Conservation (phyloP, 2,329 filamentous ascomycete species). For the Pseudocercospora pini-densiflorae region DNA sequence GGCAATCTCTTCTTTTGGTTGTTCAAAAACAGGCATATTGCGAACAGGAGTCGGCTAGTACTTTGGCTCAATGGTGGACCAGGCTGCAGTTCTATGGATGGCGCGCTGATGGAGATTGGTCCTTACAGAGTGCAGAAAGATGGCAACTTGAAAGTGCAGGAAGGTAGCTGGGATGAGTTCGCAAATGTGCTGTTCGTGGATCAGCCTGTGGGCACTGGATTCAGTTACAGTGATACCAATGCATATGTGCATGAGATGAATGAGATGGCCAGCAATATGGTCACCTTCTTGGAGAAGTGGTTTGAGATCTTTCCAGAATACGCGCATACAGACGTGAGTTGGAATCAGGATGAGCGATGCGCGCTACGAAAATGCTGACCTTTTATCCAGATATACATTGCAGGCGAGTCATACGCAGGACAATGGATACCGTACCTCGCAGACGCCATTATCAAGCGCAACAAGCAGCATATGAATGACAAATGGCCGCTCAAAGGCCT, state of each 20-base stretch:
- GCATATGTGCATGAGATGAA: conserved; percentile 83
- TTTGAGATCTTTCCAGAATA: conserved; percentile 91
- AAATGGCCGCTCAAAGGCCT: conserved; percentile 83
- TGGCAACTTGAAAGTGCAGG: conserved; percentile 74
- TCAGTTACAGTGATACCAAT: conserved; percentile 92
- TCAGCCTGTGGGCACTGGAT: conserved; percentile 94
- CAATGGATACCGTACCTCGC: conserved; percentile 98
- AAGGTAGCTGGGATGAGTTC: conserved; percentile 99
- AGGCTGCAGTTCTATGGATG: conserved; percentile 96
- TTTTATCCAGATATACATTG: conserved; percentile 77
- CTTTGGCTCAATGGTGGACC: conserved; percentile 98
- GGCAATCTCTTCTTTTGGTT: conserved; percentile 99
- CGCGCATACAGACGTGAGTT: conserved; percentile 85
- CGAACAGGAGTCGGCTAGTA: conserved; percentile 85
- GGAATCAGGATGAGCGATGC: not conserved
- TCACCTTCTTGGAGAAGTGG: conserved; percentile 89
- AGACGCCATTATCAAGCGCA: conserved; percentile 85
- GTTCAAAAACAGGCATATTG: conserved; percentile 93
- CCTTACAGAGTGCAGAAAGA: conserved; percentile 85
- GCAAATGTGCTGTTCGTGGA: conserved; percentile 97
- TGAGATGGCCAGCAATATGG: conserved; percentile 87
- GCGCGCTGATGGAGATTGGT: conserved; percentile 93
- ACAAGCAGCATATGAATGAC: conserved; percentile 59
- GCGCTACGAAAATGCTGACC: conserved; percentile 2
- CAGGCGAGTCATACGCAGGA: conserved; percentile 95